These are phyloP conservation scores for Metschnikowia cubensis DNA, from an alignment of 805 yeast genomes.

Conservation along the genomic window DNA sequence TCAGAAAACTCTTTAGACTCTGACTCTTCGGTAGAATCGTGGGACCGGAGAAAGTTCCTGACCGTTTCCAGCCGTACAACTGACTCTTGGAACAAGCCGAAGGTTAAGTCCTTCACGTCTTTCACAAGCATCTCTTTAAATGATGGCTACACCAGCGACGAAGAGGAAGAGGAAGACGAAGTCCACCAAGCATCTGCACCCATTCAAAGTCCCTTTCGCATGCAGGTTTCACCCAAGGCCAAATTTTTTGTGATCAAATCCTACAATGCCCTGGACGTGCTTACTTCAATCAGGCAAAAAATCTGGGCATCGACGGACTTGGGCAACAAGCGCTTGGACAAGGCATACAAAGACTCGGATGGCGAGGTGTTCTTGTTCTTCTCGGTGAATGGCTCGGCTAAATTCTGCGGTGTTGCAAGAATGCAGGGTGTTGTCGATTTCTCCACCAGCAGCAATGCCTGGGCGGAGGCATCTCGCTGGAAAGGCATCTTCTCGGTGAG, in stretches of 20 bases:
- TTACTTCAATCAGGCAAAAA: conserved; percentile 44
- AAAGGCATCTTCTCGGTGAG: conserved; percentile 50
- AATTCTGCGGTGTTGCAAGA: conserved; percentile 46
- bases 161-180: neutral
- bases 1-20: neutral
- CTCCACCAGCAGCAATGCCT: conserved; percentile 37
- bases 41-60: neutral
- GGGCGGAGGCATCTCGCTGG: conserved; percentile 48
- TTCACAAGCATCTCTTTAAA: no score
- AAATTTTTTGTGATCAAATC: conserved; percentile 54
- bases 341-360: conserved; percentile 32
- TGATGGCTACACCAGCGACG: no score
- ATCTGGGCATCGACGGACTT: conserved; percentile 59
- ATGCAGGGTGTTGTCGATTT: conserved; percentile 42
- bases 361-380: conserved; percentile 47
- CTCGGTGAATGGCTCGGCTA: conserved; percentile 49
- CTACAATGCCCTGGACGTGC: conserved; percentile 44
- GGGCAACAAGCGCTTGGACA: conserved; percentile 51
- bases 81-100: neutral
- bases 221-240: conserved; percentile 11
- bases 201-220: neutral
- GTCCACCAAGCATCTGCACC: neutral
- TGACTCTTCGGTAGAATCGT: neutral
- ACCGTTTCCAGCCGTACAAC: neutral
- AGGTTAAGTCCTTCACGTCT: no score